Base-by-base conservation (phyloP, 2,329 filamentous ascomycete species). In the Zelopaecilomyces penicillatus region DNA sequence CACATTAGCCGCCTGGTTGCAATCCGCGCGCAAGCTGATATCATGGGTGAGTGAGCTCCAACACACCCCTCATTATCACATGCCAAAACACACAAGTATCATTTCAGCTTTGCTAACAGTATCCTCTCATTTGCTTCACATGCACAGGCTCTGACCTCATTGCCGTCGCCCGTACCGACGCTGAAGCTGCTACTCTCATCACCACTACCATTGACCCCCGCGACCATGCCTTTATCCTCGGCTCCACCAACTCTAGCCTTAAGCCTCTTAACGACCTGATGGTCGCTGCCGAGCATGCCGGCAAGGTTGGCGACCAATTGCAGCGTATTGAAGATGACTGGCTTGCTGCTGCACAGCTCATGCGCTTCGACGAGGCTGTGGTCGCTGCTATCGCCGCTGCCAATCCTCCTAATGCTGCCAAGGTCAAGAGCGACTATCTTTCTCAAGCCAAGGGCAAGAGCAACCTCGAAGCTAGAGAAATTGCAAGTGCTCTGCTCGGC, bases 1-100 rank as follows among this genome's bases (percentile, higher is more conserved):
- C 93, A 98, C 73, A 96, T 97, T 71, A 97, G 96, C 74, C 85
- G 93, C 44, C 76, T 98, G 44, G 89, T 98, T 41, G 90, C 93
- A 56, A 97, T 98, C 65, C 85, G 93, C 49, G 91, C 93, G 4
- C 93, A 98, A 70, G 91, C 93, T 55, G 93, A 98, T 63, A 97
- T 98, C 60, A 97, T 98, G 93, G 93, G 85, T 81, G 68, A 54
- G 63, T 50, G 42, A 45, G 12, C 11, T 11, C 11, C 30, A 10
- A 19, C 19, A 19, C 19, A 29, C 34, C 41, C 32, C 30, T 41
- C 10, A 19, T 19, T 19, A 19, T 19, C 19, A 19, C 19, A 19
- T 19, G 19, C 19, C 19, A 19, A 19, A 19, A 19, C 19, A 19
- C 19, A 19, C 19, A 19, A 19, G 19, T 19, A 19, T 19, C 19